Percentiles rank a stretch among this genome's conserved stretches.
phyloP scores from a whole-genome alignment of 2,329 filamentous ascomycete species.

The Tricladium varicosporioides region DNA sequence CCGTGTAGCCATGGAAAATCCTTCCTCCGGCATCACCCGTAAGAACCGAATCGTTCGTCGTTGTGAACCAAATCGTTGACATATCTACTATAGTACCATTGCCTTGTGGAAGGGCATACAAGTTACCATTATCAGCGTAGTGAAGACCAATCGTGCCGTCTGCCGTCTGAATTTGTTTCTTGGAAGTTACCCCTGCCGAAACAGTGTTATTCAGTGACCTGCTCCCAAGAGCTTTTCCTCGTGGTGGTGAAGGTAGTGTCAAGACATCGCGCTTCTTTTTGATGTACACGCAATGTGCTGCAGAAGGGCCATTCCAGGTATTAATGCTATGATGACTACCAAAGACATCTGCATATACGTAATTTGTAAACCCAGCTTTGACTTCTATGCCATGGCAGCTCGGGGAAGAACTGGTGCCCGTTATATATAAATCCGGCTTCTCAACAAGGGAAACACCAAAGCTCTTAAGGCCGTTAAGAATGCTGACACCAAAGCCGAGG shows the following conservation, averaged over 20 bases:
- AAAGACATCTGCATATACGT: slow-evolving; percentile 9
- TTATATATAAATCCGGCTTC: slow-evolving; percentile 8
- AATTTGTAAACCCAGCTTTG: slow-evolving; percentile 5
- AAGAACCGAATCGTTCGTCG: background rate
- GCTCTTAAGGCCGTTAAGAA: slow-evolving; percentile 7
- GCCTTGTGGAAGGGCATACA: slow-evolving; percentile 1
- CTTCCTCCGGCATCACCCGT: slow-evolving; percentile 2
- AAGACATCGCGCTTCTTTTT: slow-evolving; percentile 4
- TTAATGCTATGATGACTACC: slow-evolving; percentile 2
- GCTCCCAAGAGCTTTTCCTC: background rate
- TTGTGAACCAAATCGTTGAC: slow-evolving; percentile 4
- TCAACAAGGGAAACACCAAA: slow-evolving; percentile 6
- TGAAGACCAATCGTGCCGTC: slow-evolving; percentile 8
- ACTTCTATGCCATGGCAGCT: slow-evolving; percentile 2
- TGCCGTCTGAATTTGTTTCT: background rate
- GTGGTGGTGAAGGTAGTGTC: background rate
- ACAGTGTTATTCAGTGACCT: background rate
- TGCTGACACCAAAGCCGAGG: slow-evolving; percentile 9
- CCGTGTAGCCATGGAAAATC: slow-evolving; percentile 8
- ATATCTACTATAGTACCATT: slow-evolving; percentile 8
- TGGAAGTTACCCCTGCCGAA: background rate
- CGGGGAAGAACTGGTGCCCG: background rate
- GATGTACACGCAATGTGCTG: background rate
- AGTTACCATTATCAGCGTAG: slow-evolving; percentile 8
- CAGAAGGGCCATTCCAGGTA: slow-evolving; percentile 5